phyloP scores from a whole-genome alignment of 1,139 yeast species.

The Spathaspora jeffriesii region DNA sequence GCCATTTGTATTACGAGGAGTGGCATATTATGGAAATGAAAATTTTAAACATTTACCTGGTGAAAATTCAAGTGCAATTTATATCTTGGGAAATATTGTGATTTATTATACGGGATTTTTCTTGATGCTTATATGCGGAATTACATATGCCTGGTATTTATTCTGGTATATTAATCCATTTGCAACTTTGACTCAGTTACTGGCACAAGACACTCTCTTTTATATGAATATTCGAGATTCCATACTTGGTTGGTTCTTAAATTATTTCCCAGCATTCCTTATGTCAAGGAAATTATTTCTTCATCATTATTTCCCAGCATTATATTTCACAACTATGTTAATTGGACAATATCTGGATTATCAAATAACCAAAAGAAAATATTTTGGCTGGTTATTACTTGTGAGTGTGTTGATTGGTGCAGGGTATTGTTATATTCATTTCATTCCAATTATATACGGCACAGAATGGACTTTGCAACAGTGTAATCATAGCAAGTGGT shows the following conservation, averaged over 20 bases:
- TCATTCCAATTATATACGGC: constrained; percentile 38
- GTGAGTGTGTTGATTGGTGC: constrained; percentile 14
- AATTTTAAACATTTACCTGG: constrained; percentile 17
- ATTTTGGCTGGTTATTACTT: constrained; percentile 19
- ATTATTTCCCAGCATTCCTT: constrained; percentile 34
- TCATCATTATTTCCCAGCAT: constrained; percentile 41
- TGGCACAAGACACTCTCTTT: constrained; percentile 15
- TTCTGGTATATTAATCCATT: constrained; percentile 37
- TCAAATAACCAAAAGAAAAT: constrained; percentile 21
- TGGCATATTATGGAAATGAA: constrained; percentile 26
- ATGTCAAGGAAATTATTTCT: constrained; percentile 34
- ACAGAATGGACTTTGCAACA: constrained; percentile 26
- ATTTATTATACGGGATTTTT: constrained; percentile 30
- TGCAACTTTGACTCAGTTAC: constrained; percentile 17
- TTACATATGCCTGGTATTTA: constrained; percentile 20
- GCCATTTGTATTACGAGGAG: constrained; percentile 39
- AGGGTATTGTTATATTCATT: constrained; percentile 18
- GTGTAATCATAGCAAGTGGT: constrained; percentile 31
- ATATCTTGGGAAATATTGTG: constrained; percentile 36
- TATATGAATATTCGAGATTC: constrained; percentile 25
- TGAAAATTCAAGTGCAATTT: constrained; percentile 31
- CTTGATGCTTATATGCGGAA: constrained; percentile 18
- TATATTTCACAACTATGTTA: constrained; percentile 34
- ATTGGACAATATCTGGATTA: constrained; percentile 32
- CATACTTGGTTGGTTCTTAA: constrained; percentile 34